Evolutionary conservation across 2,329 filamentous ascomycete genomes (phyloP), one percentile per base, ranked within the genome.

Genomic region (Penicillium sumatraense): DNA sequence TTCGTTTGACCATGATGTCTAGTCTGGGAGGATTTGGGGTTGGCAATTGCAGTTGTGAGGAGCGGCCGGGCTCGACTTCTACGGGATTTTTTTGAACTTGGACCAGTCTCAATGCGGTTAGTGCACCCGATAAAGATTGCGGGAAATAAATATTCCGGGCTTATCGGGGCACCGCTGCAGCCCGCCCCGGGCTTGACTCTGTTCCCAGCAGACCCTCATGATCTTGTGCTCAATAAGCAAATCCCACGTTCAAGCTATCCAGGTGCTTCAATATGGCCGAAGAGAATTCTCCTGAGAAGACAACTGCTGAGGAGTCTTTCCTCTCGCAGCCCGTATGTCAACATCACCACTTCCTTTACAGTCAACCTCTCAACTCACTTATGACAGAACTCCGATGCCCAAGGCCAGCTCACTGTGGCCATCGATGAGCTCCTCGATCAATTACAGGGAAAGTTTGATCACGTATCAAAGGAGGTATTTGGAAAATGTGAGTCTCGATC

Each of bases 361-460:
- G 20, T 26, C 8, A 20, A 20, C 35, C 13, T 13, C 20, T 29
- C 27, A 23, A 44, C 56, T 61, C 38, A 59, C 27, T 31, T 26
- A 29, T 31, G 20, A 27, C 45, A 69, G 65, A 64, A 61, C 55
- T 60, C 69, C 27, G 70, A 71, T 48, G 61, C 72, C 5, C 72
- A 73, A 52, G 70, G 93, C 69, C 83, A 73, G 58, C 67, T 96
- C 53, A 87, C 87, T 2, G 86, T 85, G 3, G 90, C 92, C 1
- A 88, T 97, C 1, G 93, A 97, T 65, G 91, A 96, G 36, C 83
- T 97, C 2, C 80, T 97, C 3, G 91, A 93, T 70, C 88, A 91
- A 42, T 78, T 97, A 0, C 90, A 90, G 49, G 88, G 86, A 73
- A 96, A 96, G 72, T 96, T 96, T 72, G 87, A 89, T 18, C 86